Base-by-base conservation (phyloP, 2,329 filamentous ascomycete species). In the Sphaerostilbella broomeana region DNA sequence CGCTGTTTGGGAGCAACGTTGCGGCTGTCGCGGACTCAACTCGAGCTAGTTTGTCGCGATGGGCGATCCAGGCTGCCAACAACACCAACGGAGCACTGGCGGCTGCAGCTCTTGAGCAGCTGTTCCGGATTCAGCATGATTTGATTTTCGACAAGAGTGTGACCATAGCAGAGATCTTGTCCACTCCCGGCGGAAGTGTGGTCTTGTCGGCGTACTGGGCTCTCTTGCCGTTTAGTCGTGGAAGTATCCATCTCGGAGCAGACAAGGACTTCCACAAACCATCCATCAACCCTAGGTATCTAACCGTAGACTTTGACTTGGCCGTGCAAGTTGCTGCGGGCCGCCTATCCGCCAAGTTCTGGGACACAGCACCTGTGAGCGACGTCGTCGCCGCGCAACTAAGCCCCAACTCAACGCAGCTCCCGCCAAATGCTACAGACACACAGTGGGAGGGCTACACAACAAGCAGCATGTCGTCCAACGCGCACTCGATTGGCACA, bases 161-260 rank as follows among this genome's bases (percentile, higher is more conserved):
- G 1, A 67, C 72, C 0, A 53, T 73, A 3, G 65, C 60, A 1
- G 73, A 76, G 49, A 56, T 70, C 1, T 51, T 75, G 31, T 64
- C 66, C 48, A 53, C 57, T 0, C 42, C 47, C 3, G 47, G 48
- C 3, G 55, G 49, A 2, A 50, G 52, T 2, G 48, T 59, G 3
- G 51, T 66, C 12, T 52, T 55, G n/a, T 61, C 66, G 1, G 51
- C 60, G 8, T 60, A 58, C 42, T 68, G 62, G 58, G 44, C 49
- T 6, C 49, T 65, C 8, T 40, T 68, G 8, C 77, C 78, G 0
- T 72, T 75, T 50, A 75, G 72, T 3, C 68, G 77, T 1, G 78
- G 78, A 6, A 64, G 64, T 29, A 69, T 79, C 40, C 79, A 81
- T 57, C 73, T 81, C 44, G 58, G 58, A 12, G 62, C 63, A 4